Evolutionary conservation across 306 rosid genomes (phyloP), one percentile per base, ranked within the genome.

Genomic region (Malus fusca): DNA sequence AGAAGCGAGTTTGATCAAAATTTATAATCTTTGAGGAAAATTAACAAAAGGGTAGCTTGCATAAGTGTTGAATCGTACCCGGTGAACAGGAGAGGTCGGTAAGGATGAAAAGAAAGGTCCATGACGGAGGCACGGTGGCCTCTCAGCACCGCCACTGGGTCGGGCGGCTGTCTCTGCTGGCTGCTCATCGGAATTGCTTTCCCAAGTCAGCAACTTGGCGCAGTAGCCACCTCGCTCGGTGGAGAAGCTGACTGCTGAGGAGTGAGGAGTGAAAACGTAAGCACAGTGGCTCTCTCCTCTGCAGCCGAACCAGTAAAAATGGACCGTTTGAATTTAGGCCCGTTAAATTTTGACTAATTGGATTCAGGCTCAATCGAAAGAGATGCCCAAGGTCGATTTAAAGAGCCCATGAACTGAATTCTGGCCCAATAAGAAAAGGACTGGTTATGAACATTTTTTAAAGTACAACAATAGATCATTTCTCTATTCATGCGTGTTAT

Each of bases 121-220:
- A 33, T 90, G 75, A 94, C 96, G 3, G 96, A 92, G 78, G 93
- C 93, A 3, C 95, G 97, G 75, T 92, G 98, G 28, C 98, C 95
- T 67, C 97, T 83, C 22, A 94, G 90, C 43, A 92, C 96, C 21
- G 96, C 97, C 52, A 88, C 88, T 0, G 97, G 97, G 79, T 95
- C 98, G 35, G 97, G 98, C 21, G 97, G 81, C 3, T 83, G 84
- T 60, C 87, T 85, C 77, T 85, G 89, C 79, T 84, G 88, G 83
- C 84, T 86, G 82, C 84, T 85, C 96, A 90, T 64, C 22, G 43
- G 68, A 64, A 8, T 88, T 76, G 69, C 60, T 83, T 66, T 40
- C 80, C 33, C 19, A 21, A 37, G 53, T 66, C 0, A 63, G 68
- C 43, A 63, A 18, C 31, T 9, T 40, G 44, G 44, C 37, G 66